These are phyloP conservation scores for Xylariaceae sp. DNA, from an alignment of 2,329 filamentous ascomycete genomes.

Conservation along the genomic window DNA sequence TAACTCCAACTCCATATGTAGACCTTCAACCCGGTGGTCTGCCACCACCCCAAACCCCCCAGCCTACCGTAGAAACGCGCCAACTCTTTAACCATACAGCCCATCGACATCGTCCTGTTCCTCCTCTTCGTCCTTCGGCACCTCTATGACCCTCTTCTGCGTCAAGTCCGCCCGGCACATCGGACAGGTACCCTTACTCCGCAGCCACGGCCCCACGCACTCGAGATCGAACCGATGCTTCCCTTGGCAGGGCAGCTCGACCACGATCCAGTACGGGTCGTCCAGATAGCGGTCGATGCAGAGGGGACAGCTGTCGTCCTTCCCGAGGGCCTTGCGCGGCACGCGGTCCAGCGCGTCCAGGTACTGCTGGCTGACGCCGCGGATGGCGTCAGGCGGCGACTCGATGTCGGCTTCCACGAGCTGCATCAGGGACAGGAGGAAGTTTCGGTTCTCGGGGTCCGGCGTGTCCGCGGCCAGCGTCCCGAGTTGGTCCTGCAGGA, in stretches of 20 bases:
- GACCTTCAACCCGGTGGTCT: neutral
- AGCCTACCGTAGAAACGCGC: neutral
- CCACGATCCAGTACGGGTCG: slow-evolving; percentile 64
- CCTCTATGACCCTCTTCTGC: slow-evolving; percentile 50
- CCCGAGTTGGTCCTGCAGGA: slow-evolving; percentile 62
- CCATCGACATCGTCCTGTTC: slow-evolving; percentile 55
- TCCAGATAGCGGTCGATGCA: slow-evolving; percentile 65
- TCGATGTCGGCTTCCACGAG: slow-evolving; percentile 54
- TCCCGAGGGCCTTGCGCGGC: slow-evolving; percentile 49
- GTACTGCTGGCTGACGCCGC: slow-evolving; percentile 61
- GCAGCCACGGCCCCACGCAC: slow-evolving; percentile 67
- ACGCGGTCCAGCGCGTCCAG: slow-evolving; percentile 64
- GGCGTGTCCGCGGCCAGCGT: slow-evolving; percentile 54
- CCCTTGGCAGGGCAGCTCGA: slow-evolving; percentile 64
- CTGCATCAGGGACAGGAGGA: slow-evolving; percentile 54
- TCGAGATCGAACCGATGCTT: slow-evolving; percentile 66
- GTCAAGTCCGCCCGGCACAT: slow-evolving; percentile 64
- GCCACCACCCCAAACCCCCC: neutral
- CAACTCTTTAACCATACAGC: slow-evolving; percentile 45
- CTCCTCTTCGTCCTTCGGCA: slow-evolving; percentile 52
- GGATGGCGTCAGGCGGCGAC: slow-evolving; percentile 53
- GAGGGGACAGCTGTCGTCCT: slow-evolving; percentile 62
- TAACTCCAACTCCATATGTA: slow-evolving; percentile 19
- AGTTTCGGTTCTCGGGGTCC: slow-evolving; percentile 48
- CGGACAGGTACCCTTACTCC: slow-evolving; percentile 66